Base-by-base conservation (phyloP, 352 stramenopile genomes). In the Globisporangium acanthophoron region DNA sequence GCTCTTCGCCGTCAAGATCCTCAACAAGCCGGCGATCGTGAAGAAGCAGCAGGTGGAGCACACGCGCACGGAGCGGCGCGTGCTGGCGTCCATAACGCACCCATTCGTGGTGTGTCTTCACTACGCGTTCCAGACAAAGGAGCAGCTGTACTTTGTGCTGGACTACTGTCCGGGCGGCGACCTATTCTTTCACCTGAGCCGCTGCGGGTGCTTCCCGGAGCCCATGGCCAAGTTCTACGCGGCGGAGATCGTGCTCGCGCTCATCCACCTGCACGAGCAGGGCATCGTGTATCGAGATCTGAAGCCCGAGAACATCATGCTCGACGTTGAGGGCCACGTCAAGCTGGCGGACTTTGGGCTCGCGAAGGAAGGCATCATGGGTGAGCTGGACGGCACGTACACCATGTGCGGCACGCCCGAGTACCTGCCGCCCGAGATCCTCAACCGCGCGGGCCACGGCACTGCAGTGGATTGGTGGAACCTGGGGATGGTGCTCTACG, bases 41-140 rank as follows among this genome's bases (percentile, higher is more conserved):
- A 78, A 87, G 63, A 90, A 91, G 67, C 75, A 90, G 64, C 81
- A 94, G 60, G 77, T 94, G 21, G 80, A 94, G 65, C 84, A 93
- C 65, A 91, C 84, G 40, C 70, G 80, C 46, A 91, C 82, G 1
- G 88, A 96, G 54, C 80, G 87, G 27, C 85, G 85, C 15, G 87
- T 96, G 39, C 62, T 96, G 29, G 83, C 84, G 13, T 88, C 82
- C 3, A 79, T 92, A 44, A 77, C 72, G 44, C 85, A 96, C 50
- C 88, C 88, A 31, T 96, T 96, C 55, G 84, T 96, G 11, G 85
- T 96, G 11, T 88, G 83, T 61, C 71, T 96, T 24, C 87, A 95
- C 56, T 94, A 93, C 57, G 87, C 87, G 16, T 94, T 96, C 70
- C 87, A 96, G 73, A 93, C 85, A 21, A 78, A 78, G 45, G 68